Evolutionary conservation across 805 yeast genomes (phyloP), one percentile per base, ranked within the genome.

Genomic region (Starmerella ratchasimensis): DNA sequence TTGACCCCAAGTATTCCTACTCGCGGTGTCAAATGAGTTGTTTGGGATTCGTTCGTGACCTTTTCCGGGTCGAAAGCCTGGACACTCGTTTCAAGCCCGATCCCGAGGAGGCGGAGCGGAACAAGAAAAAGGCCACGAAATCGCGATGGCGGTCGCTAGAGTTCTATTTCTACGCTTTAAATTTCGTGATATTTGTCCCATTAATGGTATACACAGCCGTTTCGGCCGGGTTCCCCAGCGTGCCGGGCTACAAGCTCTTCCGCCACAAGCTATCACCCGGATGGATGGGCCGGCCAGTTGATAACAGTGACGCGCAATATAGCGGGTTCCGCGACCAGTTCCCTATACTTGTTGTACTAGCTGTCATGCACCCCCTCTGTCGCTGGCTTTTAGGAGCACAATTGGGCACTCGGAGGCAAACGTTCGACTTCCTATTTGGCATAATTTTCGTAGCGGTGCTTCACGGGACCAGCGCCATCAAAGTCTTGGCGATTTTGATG

Each of bases 241-340:
- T 80, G 50, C 76, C 79, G 9, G 22, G 83, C 53, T 88, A 77
- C 53, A 66, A 68, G 15, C 62, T 63, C 34, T 83, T 69, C 52
- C 68, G 69, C 46, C 68, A 71, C 34, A 60, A 76, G 27, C 62
- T 88, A 36, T 66, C 77, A 21, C 64, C 72, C 5, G 97, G 98
- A 4, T 88, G 97, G 97, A 61, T 78, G 54, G 95, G 94, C 7
- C 62, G 94, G 19, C 79, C 48, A 9, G 52, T 58, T 31, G 98
- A 90, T 57, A 86, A 88, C 55, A 79, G 94, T 4, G 99, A 90
- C 55, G 64, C 67, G 23, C 99, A 90, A 57, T 90, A 88, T 53
- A 60, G 81, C 19, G 82, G 84, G 52, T 83, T 90, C 55, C 69
- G 98, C 50, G 77, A 80, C 53, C 84, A 84, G 53, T 65, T 88